A percentile compares a stretch with the other conserved stretches of the same genome.
phyloP scores from a whole-genome alignment of 139 green algal genomes.

The Cymbomonas tetramitiformis region DNA sequence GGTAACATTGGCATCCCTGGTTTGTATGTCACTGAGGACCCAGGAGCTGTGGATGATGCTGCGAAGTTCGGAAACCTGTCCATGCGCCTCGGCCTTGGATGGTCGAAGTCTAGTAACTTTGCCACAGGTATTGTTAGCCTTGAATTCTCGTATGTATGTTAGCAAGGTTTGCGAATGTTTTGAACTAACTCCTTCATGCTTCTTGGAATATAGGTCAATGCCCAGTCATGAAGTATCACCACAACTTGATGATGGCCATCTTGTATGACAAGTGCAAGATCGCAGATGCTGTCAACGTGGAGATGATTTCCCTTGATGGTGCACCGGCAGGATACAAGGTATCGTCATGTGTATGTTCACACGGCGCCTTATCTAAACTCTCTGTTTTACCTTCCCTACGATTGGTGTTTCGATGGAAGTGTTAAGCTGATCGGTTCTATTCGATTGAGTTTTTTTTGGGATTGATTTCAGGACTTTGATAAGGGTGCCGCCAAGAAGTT shows the following conservation, averaged over 20 bases:
- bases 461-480: slow-evolving; percentile 26
- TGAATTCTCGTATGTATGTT: too few relatives aligned
- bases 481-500: slow-evolving; percentile 25
- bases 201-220: too few relatives aligned
- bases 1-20: slow-evolving; percentile 20
- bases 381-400: too few relatives aligned
- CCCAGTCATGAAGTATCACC: slow-evolving; percentile 26
- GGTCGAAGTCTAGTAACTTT: slow-evolving; percentile 16
- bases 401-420: too few relatives aligned
- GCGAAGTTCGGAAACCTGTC: slow-evolving; percentile 18
- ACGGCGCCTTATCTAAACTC: too few relatives aligned
- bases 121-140: too few relatives aligned
- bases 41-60: slow-evolving; percentile 17
- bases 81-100: slow-evolving; percentile 22
- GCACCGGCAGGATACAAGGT: slow-evolving; percentile 21
- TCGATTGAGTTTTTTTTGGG: too few relatives aligned
- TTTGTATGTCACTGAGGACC: slow-evolving; percentile 23
- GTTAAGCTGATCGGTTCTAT: too few relatives aligned
- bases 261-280: slow-evolving; percentile 24
- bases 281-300: slow-evolving; percentile 20
- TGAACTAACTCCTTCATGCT: too few relatives aligned
- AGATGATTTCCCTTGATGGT: slow-evolving; percentile 23
- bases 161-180: too few relatives aligned
- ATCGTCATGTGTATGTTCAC: too few relatives aligned
- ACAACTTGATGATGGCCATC: slow-evolving; percentile 24